A percentile compares a stretch with the other conserved stretches of the same genome.
phyloP scores from a whole-genome alignment of 2,329 filamentous ascomycete genomes.

The Alternaria consortialis region DNA sequence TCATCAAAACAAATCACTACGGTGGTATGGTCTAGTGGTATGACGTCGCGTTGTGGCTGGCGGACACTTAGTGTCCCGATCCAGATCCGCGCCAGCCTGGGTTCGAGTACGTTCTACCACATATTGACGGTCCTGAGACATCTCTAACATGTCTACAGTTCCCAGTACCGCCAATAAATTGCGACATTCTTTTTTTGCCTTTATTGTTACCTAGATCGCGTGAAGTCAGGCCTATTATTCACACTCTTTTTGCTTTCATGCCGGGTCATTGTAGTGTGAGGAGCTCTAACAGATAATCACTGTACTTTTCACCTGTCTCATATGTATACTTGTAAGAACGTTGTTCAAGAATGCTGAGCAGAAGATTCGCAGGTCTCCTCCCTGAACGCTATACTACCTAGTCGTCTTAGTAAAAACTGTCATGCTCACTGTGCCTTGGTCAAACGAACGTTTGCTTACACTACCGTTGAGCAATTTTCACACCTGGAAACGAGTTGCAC shows the following conservation, averaged over 20 bases:
- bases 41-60: slow-evolving; percentile 53
- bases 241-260: background rate
- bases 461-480: background rate
- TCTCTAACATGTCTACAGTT: slow-evolving; percentile 40
- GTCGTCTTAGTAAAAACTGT: background rate
- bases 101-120: slow-evolving; percentile 42
- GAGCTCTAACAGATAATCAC: background rate
- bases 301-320: background rate
- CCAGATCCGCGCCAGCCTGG: slow-evolving; percentile 50
- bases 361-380: too few species aligned
- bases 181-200: slow-evolving; percentile 29
- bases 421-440: background rate
- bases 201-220: background rate
- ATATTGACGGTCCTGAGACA: slow-evolving; percentile 29
- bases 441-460: background rate
- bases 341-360: too few species aligned
- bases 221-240: background rate
- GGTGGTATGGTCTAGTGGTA: slow-evolving; percentile 52
- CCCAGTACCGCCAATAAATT: slow-evolving; percentile 44
- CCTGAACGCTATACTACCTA: background rate
- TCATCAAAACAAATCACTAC: slow-evolving; percentile 28
- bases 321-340: background rate
- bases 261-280: background rate
- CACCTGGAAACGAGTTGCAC: background rate
- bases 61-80: slow-evolving; percentile 34